Evolutionary conservation across 805 yeast species (phyloP).

Genomic region (Pichia occidentalis): DNA sequence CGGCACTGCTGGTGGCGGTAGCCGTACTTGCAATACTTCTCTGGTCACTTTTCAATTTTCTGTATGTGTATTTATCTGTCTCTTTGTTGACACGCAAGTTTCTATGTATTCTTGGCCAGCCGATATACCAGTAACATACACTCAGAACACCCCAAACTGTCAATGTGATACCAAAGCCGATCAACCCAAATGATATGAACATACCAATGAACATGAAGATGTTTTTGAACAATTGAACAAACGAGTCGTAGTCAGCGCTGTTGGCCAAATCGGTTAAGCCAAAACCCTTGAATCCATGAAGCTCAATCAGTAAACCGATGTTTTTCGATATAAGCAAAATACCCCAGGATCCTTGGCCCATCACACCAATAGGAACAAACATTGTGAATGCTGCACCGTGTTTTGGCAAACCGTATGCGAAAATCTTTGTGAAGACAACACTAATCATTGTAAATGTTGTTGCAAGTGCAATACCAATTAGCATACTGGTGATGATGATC

Average conservation of each 20-base stretch:
- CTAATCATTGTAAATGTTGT: constrained; percentile 37
- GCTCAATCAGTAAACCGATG: constrained; percentile 15
- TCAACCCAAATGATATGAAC: constrained; percentile 23
- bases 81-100: not conserved
- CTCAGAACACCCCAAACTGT: constrained; percentile 27
- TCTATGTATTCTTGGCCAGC: constrained; percentile 10
- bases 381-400: constrained; percentile 51
- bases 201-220: constrained; percentile 13
- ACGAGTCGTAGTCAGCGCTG: not conserved
- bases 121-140: constrained; percentile 15
- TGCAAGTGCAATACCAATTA: constrained; percentile 63
- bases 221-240: constrained; percentile 1
- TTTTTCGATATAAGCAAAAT: constrained; percentile 32
- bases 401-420: constrained; percentile 53
- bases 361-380: constrained; percentile 74
- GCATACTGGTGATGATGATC: constrained; percentile 45
- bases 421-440: constrained; percentile 53
- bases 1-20: too few species aligned
- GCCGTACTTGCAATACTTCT: too few species aligned
- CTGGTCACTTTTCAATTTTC: too few species aligned
- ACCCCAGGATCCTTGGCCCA: constrained; percentile 81
- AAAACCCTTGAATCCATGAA: constrained; percentile 2
- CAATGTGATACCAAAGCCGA: constrained; percentile 31
- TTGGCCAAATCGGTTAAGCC: constrained; percentile 2
- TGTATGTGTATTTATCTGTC: too few species aligned